A percentile compares a stretch with the other conserved stretches of the same genome.
Conservation (phyloP, 2,329 filamentous ascomycete species). For the Didymella pinodella region DNA sequence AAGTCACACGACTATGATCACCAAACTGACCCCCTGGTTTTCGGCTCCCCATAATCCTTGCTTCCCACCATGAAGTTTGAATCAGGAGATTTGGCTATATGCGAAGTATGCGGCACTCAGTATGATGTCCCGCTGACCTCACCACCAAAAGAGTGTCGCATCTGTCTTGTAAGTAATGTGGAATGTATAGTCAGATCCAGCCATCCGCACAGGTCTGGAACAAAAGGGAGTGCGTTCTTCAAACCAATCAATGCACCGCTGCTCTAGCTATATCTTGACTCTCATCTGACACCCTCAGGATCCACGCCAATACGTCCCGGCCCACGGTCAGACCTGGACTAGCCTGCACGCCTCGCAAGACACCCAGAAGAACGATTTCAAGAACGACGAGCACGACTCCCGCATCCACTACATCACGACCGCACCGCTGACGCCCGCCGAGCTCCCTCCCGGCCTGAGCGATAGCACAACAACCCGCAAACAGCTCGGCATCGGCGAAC, state of each 20-base stretch:
- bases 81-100: constrained; percentile 63
- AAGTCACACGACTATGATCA: neutral
- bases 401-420: constrained; percentile 57
- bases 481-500: constrained; percentile 77
- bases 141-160: constrained; percentile 66
- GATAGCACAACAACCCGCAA: constrained; percentile 49
- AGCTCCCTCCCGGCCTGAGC: constrained; percentile 33
- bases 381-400: constrained; percentile 56
- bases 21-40: neutral
- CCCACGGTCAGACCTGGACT: constrained; percentile 70
- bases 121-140: constrained; percentile 63
- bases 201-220: no score
- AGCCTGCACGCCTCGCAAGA: constrained; percentile 59
- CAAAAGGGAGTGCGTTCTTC: neutral
- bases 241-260: neutral
- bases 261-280: neutral
- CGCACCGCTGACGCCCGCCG: constrained; percentile 34
- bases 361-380: constrained; percentile 64
- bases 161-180: constrained; percentile 70
- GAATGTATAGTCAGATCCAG: neutral
- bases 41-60: no score
- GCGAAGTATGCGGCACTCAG: constrained; percentile 74
- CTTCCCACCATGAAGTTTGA: constrained; percentile 37
- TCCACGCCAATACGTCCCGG: constrained; percentile 73
- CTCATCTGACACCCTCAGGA: constrained; percentile 51